Evolutionary conservation across 228 moss, liverwort and hornwort genomes (phyloP).

Genomic region (Sphagnum magellanicum): DNA sequence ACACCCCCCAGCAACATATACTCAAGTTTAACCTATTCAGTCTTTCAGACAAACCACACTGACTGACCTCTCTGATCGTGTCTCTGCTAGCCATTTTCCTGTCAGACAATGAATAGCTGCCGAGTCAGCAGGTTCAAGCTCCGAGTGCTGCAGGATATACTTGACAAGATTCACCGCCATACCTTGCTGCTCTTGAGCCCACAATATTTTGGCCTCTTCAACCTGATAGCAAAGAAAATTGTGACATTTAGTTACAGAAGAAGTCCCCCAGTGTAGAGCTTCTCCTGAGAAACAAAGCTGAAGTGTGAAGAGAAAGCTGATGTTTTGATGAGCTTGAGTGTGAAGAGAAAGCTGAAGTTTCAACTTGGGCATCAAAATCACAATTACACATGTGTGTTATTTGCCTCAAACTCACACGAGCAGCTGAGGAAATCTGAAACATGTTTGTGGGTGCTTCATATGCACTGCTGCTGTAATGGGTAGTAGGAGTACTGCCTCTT

Average conservation of each 20-base stretch:
- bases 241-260: background rate
- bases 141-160: slow-evolving; percentile 57
- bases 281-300: too few species aligned
- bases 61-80: slow-evolving; percentile 76
- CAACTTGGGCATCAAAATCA: too few species aligned
- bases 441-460: slow-evolving; percentile 10
- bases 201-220: slow-evolving; percentile 92
- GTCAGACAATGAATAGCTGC: slow-evolving; percentile 76
- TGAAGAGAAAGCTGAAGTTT: too few species aligned
- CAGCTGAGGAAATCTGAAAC: slow-evolving; percentile 35
- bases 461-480: background rate
- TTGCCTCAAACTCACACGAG: slow-evolving; percentile 23
- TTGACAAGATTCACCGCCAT: slow-evolving; percentile 91
- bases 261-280: background rate
- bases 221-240: slow-evolving; percentile 34
- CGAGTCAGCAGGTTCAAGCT: slow-evolving; percentile 42
- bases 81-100: slow-evolving; percentile 95
- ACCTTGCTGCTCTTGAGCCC: slow-evolving; percentile 93
- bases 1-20: too few species aligned
- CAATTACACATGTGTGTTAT: too few species aligned
- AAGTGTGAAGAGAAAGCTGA: too few species aligned
- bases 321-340: too few species aligned
- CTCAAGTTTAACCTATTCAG: too few species aligned
- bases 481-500: slow-evolving; percentile 2
- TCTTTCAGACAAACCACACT: too few species aligned